Conservation (phyloP, 306 rosid species). For the Rubus idaeus region DNA sequence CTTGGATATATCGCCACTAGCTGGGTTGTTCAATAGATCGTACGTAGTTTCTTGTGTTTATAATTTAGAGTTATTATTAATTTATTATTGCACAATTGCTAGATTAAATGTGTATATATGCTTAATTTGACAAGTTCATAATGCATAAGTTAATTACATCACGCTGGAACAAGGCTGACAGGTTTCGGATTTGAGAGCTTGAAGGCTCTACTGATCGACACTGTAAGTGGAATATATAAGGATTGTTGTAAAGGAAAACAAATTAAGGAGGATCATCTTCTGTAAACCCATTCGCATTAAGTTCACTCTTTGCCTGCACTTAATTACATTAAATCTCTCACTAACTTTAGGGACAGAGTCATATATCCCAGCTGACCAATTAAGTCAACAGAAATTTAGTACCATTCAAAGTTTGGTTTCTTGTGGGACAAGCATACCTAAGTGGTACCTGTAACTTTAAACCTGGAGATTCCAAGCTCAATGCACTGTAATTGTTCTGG, state of each 20-base stretch:
- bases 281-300: constrained; percentile 53
- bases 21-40: no score
- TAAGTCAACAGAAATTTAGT: constrained; percentile 49
- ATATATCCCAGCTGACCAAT: constrained; percentile 31
- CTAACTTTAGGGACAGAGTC: constrained; percentile 43
- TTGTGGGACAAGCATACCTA: constrained; percentile 69
- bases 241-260: constrained; percentile 50
- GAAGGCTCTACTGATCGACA: constrained; percentile 34
- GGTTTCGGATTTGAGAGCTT: constrained; percentile 32
- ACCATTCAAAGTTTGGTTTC: constrained; percentile 41
- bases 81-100: no score
- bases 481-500: constrained; percentile 36
- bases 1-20: no score
- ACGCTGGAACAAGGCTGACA: no score
- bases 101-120: no score
- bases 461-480: no score
- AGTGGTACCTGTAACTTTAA: constrained; percentile 59
- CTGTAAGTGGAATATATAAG: constrained; percentile 44
- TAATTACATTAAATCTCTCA: constrained; percentile 42
- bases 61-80: no score
- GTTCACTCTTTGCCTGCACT: constrained; percentile 19
- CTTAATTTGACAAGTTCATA: no score
- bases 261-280: constrained; percentile 9
- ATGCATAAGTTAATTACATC: no score
- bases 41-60: no score